Base-by-base conservation (phyloP, 129 eudicot species). In the Solidago caesia region DNA sequence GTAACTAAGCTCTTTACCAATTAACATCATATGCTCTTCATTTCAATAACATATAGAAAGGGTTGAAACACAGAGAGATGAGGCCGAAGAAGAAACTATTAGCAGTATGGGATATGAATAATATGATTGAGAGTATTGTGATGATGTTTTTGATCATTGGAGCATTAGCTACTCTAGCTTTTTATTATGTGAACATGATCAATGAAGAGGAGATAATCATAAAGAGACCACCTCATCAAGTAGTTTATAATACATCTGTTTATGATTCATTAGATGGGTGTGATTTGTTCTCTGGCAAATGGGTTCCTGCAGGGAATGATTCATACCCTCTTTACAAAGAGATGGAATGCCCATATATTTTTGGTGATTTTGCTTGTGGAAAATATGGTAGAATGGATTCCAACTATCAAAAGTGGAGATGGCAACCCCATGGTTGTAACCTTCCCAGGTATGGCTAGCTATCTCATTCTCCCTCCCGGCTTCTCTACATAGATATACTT, bases 341-440 rank as follows among this genome's bases (percentile, higher is more conserved):
- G 39, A 1, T 29, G 39, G 39, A 29, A 29, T 29, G 39, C 39
- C 39, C 39, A 29, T 29, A 29, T 29, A 29, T 29, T 29, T 29
- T 29, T 29, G 39, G 39, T 29, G 39, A 29, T 15, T 77, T 79
- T 58, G 79, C 89, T 67, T 87, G 92, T 77, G 45, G 82, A 25
- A 82, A 82, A 48, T 85, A 64, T 82, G 87, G 89, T 21, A 75
- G 92, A 56, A 82, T 82, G 64, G 85, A 85, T 58, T 62, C 44
- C 7, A 33, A 75, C 12, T 87, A 79, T 80, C 80, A 79, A 39
- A 52, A 68, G 15, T 84, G 92, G 92, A 82, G 84, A 43, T 87
- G 92, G 92, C 85, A 87, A 51, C 92, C 89, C 55, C 80, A 77
- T 59, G 55, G 77, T 9, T 87, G 89, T 63, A 72, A 87, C n/a